A percentile compares a stretch with the other conserved stretches of the same genome.
phyloP scores from a whole-genome alignment of 1,284 basidiomycete species.

The Moesziomyces parantarcticus region DNA sequence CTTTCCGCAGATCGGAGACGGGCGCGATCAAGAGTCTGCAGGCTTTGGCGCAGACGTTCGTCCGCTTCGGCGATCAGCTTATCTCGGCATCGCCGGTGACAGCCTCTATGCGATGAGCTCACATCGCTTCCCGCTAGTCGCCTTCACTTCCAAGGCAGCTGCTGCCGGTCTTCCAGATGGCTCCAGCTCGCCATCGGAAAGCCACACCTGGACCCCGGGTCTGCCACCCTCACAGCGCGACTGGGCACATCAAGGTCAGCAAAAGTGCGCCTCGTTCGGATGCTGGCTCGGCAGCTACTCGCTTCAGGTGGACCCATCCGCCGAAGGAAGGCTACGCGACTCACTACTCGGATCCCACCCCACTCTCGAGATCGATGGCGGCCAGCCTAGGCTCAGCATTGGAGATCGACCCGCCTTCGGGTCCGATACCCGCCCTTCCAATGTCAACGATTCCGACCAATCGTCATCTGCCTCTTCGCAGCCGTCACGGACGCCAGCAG shows the following conservation, averaged over 20 bases:
- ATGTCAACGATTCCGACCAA: slow-evolving; percentile 8
- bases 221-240: slow-evolving; percentile 35
- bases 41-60: slow-evolving; percentile 2
- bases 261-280: slow-evolving; percentile 49
- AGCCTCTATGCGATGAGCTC: slow-evolving; percentile 61
- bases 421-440: slow-evolving; percentile 3
- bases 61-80: slow-evolving; percentile 38
- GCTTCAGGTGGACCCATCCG: slow-evolving; percentile 38
- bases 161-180: slow-evolving; percentile 29
- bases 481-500: slow-evolving; percentile 9
- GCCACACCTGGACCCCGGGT: slow-evolving; percentile 13
- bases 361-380: slow-evolving; percentile 41
- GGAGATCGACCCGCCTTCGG: slow-evolving; percentile 33
- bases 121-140: slow-evolving; percentile 54
- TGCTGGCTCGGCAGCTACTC: slow-evolving; percentile 61
- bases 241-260: slow-evolving; percentile 41
- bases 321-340: slow-evolving; percentile 34
- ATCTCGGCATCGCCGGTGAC: slow-evolving; percentile 58
- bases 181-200: slow-evolving; percentile 9
- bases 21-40: slow-evolving; percentile 5
- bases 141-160: slow-evolving; percentile 46
- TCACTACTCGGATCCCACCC: slow-evolving; percentile 31
- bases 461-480: slow-evolving; percentile 23
- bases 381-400: slow-evolving; percentile 30
- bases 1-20: slow-evolving; percentile 48